A percentile compares a stretch with the other conserved stretches of the same genome.
Evolutionary conservation across 192 early-diverging fungal genomes (phyloP).

Genomic region (Haplosporangium gracile): DNA sequence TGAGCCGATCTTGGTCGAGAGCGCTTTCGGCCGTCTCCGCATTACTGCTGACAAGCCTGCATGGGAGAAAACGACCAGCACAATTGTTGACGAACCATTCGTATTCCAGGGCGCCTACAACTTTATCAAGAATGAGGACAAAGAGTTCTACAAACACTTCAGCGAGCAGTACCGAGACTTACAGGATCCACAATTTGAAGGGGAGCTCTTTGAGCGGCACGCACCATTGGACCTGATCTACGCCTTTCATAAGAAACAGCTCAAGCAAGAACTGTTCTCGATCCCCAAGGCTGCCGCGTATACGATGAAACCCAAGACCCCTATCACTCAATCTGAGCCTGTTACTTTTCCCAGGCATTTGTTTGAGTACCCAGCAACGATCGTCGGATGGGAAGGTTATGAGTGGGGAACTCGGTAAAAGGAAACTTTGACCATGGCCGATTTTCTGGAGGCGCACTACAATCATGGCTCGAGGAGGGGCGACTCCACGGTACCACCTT

Average conservation of each 20-base stretch:
- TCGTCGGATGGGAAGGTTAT: constrained; percentile 45
- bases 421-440: constrained; percentile 26
- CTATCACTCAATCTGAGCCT: constrained; percentile 40
- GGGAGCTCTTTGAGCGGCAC: constrained; percentile 37
- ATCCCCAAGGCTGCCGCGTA: constrained; percentile 39
- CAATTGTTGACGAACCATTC: constrained; percentile 51
- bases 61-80: constrained; percentile 28
- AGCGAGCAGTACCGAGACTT: constrained; percentile 41
- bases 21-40: constrained; percentile 45
- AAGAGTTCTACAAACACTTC: constrained; percentile 40
- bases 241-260: constrained; percentile 44
- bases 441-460: constrained; percentile 53
- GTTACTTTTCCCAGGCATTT: constrained; percentile 42
- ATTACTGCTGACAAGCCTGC: constrained; percentile 38
- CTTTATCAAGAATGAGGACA: constrained; percentile 38
- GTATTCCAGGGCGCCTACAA: constrained; percentile 44
- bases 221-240: constrained; percentile 42
- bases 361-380: constrained; percentile 37
- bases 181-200: constrained; percentile 40
- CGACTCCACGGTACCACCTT: constrained; percentile 26
- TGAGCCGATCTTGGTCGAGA: constrained; percentile 51
- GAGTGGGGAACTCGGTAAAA: constrained; percentile 33
- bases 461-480: constrained; percentile 37
- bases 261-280: constrained; percentile 47
- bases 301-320: constrained; percentile 16